Conservation (phyloP, 1,284 basidiomycete species). For the Cutaneotrichosporon curvatum region DNA sequence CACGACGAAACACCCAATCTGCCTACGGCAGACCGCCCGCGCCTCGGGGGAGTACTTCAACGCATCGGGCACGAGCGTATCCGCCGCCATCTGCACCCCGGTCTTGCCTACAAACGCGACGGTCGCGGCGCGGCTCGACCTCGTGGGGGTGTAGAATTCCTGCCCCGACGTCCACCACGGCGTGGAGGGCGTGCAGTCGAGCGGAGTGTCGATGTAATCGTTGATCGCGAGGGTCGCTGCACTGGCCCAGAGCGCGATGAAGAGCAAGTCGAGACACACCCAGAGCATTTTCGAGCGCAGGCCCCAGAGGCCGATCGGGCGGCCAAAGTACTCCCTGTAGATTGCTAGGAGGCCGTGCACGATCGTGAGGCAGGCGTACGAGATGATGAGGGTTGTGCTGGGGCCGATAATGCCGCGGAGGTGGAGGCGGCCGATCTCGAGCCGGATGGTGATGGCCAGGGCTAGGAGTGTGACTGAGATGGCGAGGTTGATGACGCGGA, state of each 20-base stretch:
- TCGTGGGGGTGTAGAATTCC: slow-evolving; percentile 5
- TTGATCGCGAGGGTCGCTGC: slow-evolving; percentile 49
- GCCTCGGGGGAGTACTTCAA: not conserved
- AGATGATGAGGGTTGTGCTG: slow-evolving; percentile 50
- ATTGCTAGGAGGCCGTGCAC: slow-evolving; percentile 49
- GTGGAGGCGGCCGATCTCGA: slow-evolving; percentile 31
- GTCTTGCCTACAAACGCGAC: not conserved
- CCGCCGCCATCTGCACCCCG: not conserved
- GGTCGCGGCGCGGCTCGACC: no score
- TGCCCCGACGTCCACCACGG: slow-evolving; percentile 35
- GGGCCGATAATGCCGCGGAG: slow-evolving; percentile 50
- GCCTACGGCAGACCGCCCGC: slow-evolving; percentile 35
- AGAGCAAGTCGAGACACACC: slow-evolving; percentile 49
- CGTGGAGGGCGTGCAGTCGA: slow-evolving; percentile 45
- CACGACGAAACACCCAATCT: slow-evolving; percentile 44
- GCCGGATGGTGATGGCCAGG: slow-evolving; percentile 47
- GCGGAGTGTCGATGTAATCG: slow-evolving; percentile 52
- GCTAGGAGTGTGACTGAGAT: slow-evolving; percentile 47
- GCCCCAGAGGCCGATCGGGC: slow-evolving; percentile 54
- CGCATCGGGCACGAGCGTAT: slow-evolving; percentile 2
- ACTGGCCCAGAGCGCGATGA: slow-evolving; percentile 46
- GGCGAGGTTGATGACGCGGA: slow-evolving; percentile 49
- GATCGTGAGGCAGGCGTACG: slow-evolving; percentile 49
- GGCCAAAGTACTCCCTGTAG: slow-evolving; percentile 52
- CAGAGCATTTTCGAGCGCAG: slow-evolving; percentile 48